phyloP scores from a whole-genome alignment of 1,284 basidiomycete genomes.

The Ceratobasidium sp. region DNA sequence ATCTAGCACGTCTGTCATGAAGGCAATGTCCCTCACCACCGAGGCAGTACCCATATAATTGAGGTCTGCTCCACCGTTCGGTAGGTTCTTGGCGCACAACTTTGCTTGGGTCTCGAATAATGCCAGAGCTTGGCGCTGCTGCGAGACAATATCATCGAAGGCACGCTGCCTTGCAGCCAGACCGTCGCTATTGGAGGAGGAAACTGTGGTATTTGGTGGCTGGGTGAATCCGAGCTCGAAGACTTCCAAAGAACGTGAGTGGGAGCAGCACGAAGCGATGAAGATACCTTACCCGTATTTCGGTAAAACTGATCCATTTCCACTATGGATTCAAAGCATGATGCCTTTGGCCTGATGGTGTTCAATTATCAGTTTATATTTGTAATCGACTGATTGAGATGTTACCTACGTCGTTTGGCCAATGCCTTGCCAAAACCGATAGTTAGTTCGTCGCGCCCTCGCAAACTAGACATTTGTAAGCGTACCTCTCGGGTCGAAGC shows the following conservation, averaged over 20 bases:
- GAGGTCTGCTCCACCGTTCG: slow-evolving; percentile 49
- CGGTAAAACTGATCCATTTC: slow-evolving; percentile 28
- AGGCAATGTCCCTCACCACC: slow-evolving; percentile 56
- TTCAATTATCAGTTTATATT: neutral
- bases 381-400: too few species aligned
- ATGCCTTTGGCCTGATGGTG: slow-evolving; percentile 47
- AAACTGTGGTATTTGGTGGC: slow-evolving; percentile 17
- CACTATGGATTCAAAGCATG: slow-evolving; percentile 49
- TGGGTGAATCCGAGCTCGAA: slow-evolving; percentile 32
- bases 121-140: slow-evolving; percentile 36
- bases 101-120: slow-evolving; percentile 51
- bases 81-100: slow-evolving; percentile 51
- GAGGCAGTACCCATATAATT: slow-evolving; percentile 55
- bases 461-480: neutral
- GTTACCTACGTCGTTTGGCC: slow-evolving; percentile 15
- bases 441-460: neutral
- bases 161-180: slow-evolving; percentile 8
- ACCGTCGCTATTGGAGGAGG: neutral
- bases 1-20: slow-evolving; percentile 52
- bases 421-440: neutral
- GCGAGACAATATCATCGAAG: slow-evolving; percentile 30
- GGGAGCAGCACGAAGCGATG: neutral
- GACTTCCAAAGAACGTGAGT: neutral
- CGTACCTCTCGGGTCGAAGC: slow-evolving; percentile 36
- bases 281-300: slow-evolving; percentile 2